These are phyloP conservation scores for Heliocybe sulcata DNA, from an alignment of 1,284 basidiomycete genomes.

Conservation along the genomic window DNA sequence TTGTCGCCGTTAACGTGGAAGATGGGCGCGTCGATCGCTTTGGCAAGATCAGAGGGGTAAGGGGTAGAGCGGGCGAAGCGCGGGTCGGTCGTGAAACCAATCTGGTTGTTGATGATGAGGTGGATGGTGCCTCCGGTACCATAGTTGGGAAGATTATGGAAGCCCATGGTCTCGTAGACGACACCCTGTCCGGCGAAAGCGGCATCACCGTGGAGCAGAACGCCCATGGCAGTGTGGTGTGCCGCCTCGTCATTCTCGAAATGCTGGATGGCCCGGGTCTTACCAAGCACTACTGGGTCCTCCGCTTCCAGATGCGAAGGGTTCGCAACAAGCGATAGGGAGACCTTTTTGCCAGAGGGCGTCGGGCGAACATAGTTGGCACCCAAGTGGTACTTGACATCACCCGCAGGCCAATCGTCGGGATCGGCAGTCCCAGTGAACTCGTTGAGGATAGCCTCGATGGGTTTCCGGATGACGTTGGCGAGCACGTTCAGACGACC, in stretches of 20 bases:
- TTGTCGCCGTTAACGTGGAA: slow-evolving; percentile 99
- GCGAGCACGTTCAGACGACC: slow-evolving; percentile 96
- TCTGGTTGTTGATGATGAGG: slow-evolving; percentile 99
- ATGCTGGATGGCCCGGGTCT: slow-evolving; percentile 95
- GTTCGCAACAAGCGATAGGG: slow-evolving; percentile 96
- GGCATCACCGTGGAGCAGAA: slow-evolving; percentile 96
- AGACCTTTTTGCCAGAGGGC: slow-evolving; percentile 96
- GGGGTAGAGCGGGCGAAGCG: slow-evolving; percentile 97
- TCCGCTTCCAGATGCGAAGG: slow-evolving; percentile 97
- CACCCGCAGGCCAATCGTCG: slow-evolving; percentile 83
- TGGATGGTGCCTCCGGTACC: slow-evolving; percentile 98
- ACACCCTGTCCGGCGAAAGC: slow-evolving; percentile 98
- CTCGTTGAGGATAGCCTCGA: slow-evolving; percentile 98
- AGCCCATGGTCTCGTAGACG: slow-evolving; percentile 99
- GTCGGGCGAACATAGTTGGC: slow-evolving; percentile 99
- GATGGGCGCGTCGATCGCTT: slow-evolving; percentile 97
- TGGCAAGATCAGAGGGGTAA: slow-evolving; percentile 99
- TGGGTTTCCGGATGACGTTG: slow-evolving; percentile 98
- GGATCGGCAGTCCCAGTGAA: slow-evolving; percentile 73
- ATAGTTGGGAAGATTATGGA: slow-evolving; percentile 93
- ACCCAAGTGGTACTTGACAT: slow-evolving; percentile 99
- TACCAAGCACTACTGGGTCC: slow-evolving; percentile 96
- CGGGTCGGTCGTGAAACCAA: slow-evolving; percentile 99
- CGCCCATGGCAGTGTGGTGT: slow-evolving; percentile 84
- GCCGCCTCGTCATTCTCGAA: slow-evolving; percentile 82